These are phyloP conservation scores for Austroboletus novae-zelandiae DNA, from an alignment of 1,284 basidiomycete species.

Conservation along the genomic window DNA sequence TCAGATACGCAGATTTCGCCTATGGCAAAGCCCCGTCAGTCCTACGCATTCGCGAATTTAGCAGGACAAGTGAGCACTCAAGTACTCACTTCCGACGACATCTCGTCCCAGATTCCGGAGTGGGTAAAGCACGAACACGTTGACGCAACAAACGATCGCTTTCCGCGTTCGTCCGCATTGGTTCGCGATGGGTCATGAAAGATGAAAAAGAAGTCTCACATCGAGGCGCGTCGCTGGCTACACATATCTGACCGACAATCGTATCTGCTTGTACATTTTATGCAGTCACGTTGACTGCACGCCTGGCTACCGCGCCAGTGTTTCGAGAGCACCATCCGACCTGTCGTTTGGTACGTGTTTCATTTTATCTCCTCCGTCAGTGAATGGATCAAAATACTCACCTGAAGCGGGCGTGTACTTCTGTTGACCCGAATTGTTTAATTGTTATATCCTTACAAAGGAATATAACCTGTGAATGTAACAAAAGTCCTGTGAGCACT, in stretches of 20 bases:
- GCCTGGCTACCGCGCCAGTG: slow-evolving; percentile 51
- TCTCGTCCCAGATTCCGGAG: slow-evolving; percentile 49
- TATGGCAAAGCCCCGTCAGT: too few relatives aligned
- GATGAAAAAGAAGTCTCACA: slow-evolving; percentile 30
- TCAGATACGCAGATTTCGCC: too few relatives aligned
- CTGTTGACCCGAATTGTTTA: too few relatives aligned
- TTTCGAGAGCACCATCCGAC: slow-evolving; percentile 57
- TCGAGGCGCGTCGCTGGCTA: slow-evolving; percentile 44
- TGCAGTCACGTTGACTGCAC: slow-evolving; percentile 56
- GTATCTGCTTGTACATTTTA: slow-evolving; percentile 52
- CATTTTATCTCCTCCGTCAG: too few relatives aligned
- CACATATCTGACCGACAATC: slow-evolving; percentile 48
- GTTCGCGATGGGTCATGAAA: not conserved
- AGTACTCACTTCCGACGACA: slow-evolving; percentile 44
- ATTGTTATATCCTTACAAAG: too few relatives aligned
- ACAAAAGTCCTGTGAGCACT: too few relatives aligned
- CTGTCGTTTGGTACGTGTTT: slow-evolving; percentile 23
- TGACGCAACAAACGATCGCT: slow-evolving; percentile 43
- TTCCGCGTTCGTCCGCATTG: slow-evolving; percentile 43
- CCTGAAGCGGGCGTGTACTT: too few relatives aligned
- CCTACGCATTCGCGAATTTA: too few relatives aligned
- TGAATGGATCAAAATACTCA: too few relatives aligned
- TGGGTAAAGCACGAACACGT: slow-evolving; percentile 51
- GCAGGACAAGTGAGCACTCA: too few relatives aligned
- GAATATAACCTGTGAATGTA: too few relatives aligned